Base-by-base conservation (phyloP, 768 basidiomycete species). In the Plicaturopsis crispa region DNA sequence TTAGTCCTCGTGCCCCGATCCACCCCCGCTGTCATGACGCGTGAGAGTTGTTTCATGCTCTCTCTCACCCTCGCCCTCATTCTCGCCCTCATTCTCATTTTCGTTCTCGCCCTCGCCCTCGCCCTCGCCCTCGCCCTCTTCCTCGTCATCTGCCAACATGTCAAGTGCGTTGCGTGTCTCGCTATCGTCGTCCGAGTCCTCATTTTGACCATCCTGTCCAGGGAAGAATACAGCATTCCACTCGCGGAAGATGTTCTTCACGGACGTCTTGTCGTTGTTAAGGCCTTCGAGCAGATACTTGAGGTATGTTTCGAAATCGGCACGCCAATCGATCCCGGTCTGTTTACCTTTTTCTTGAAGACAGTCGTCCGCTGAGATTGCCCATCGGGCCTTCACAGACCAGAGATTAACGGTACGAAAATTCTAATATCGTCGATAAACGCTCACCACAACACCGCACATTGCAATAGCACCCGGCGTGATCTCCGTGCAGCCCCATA, bases 291-390 rank as follows among this genome's bases (percentile, higher is more conserved):
- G 28, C 21, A 46, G 33, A 12, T 31, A 31, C 13, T 36, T 22
- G 28, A 46, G 33, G 34, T 46, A 46, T 11, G 12, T 20, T 6
- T 47, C 45, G 35, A 40, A 47, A 12, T 46, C 38, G 7, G 16
- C 7, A 7, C 31, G 24, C 44, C 44, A 45, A 1, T 42, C 18
- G 36, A 45, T 28, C 26, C 26, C 26, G 8, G 26, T 28, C 10
- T 28, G 8, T 8, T 8, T 8, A 28, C 26, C 26, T 8, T 14
- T 8, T 14, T 28, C 26, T 14, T 28, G 26, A 8, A 28, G 14
- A 28, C 8, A 28, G 14, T 28, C 26, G 26, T 28, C 26, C 14
- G 10, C 10, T 8, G 26, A 28, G 8, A 28, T 8, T 8, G 10
- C 26, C 26, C 26, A 28, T 28, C 14, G 26, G 8, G 26, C 26